Base-by-base conservation (phyloP, 2,329 filamentous ascomycete species). In the Lecanicillium sp. region DNA sequence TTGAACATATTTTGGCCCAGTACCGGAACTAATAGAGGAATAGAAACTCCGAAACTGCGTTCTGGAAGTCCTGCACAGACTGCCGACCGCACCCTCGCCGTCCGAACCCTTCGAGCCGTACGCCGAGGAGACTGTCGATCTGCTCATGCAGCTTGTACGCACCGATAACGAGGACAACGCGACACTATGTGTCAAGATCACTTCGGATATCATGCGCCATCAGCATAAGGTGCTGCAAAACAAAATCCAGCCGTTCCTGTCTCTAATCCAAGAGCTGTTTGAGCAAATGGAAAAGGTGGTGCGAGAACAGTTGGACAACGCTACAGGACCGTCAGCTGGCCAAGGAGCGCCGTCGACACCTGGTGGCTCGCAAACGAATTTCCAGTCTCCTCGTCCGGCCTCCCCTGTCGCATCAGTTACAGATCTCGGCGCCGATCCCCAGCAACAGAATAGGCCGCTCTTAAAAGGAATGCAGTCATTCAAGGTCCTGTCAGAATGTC, bases 111-210 rank as follows among this genome's bases (percentile, higher is more conserved):
- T 95, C 62, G 89, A 96, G 58, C 84, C 82, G 1, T 94, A 90
- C 60, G 89, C 90, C 29, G 75, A 80, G 47, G 86, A 94, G 56
- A 81, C 94, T 44, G 86, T 95, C 43, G 89, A 95, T 55, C 73
- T 94, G 48, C 73, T 96, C 46, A 90, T 96, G 80, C 75, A 78
- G 39, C 68, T 98, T 42, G 88, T 96, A 43, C 80, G 83, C 49
- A 83, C 79, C 30, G 92, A 99, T 62, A 98, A 98, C 52, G 92
- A 99, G 63, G 92, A 99, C 46, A 99, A 98, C 70, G 92, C 90
- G 3, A 87, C 94, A n/a, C 68, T 98, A 45, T 95, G 90, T 58
- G 87, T 99, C 65, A 98, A 98, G 70, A 94, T 90, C 12, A 87
- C 94, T 37, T 95, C 95, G 68, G 92, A 99, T 56, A 82, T 96